phyloP scores from a whole-genome alignment of 2,329 filamentous ascomycete species.

The Trichophyton verrucosum region DNA sequence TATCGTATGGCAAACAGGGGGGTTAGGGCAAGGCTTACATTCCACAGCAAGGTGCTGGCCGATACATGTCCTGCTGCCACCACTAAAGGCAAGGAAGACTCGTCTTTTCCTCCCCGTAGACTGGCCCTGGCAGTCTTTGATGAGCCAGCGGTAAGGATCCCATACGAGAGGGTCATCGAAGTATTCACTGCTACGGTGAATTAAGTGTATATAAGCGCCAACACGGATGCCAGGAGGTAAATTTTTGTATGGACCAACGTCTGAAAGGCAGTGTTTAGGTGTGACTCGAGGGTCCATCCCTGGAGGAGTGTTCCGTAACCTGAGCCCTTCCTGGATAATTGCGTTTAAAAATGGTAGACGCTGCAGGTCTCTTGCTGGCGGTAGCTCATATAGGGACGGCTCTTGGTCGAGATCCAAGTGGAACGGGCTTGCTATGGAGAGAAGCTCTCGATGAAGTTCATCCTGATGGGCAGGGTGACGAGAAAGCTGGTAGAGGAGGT shows the following conservation, averaged over 20 bases:
- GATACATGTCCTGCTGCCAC: background rate
- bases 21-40: background rate
- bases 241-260: background rate
- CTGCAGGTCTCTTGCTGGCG: slow-evolving; percentile 4
- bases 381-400: background rate
- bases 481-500: slow-evolving; percentile 9
- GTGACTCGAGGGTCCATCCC: slow-evolving; percentile 8
- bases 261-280: background rate
- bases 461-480: slow-evolving; percentile 8
- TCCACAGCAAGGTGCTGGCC: background rate
- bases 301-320: slow-evolving; percentile 7
- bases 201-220: background rate
- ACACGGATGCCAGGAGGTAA: background rate
- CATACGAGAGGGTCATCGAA: background rate
- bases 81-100: background rate
- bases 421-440: slow-evolving; percentile 5
- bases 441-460: slow-evolving; percentile 8
- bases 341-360: slow-evolving; percentile 9
- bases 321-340: slow-evolving; percentile 9
- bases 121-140: background rate
- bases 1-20: background rate
- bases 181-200: background rate
- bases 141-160: background rate
- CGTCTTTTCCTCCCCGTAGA: background rate
- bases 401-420: background rate